Conservation (phyloP, 148 eudicot genomes). For the Pharnaceum exiguum region DNA sequence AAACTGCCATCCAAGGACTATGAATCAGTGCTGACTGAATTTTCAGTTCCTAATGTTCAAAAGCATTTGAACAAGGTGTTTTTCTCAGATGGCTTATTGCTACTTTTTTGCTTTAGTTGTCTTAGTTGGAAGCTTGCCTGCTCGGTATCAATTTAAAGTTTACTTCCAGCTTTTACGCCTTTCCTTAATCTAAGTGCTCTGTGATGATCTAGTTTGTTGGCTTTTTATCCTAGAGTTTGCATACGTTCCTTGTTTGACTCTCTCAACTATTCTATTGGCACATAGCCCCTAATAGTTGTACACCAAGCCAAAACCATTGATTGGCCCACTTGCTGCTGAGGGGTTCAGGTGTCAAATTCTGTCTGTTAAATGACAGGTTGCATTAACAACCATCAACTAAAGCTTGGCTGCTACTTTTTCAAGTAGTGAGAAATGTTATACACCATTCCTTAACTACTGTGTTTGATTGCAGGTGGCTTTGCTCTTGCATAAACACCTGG, state of each 20-base stretch:
- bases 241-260: too few relatives aligned
- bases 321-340: too few relatives aligned
- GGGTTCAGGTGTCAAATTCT: too few relatives aligned
- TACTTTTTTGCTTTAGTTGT: neutral
- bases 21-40: slow-evolving; percentile 41
- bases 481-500: slow-evolving; percentile 61
- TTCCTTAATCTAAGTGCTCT: too few relatives aligned
- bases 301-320: neutral
- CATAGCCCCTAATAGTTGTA: neutral
- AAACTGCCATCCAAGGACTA: slow-evolving; percentile 51
- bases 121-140: neutral
- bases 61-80: slow-evolving; percentile 68
- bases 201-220: too few relatives aligned
- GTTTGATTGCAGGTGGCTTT: slow-evolving; percentile 55
- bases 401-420: neutral
- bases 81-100: too few relatives aligned
- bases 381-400: too few relatives aligned
- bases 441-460: neutral
- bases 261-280: neutral
- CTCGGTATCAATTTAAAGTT: neutral
- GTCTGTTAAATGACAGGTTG: too few relatives aligned
- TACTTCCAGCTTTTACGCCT: neutral
- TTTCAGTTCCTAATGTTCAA: slow-evolving; percentile 44
- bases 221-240: too few relatives aligned
- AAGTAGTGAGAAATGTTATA: neutral